Evolutionary conservation across 2,329 filamentous ascomycete species (phyloP), one percentile per base, ranked within the genome.

Genomic region (Chaetomiaceae sp.): DNA sequence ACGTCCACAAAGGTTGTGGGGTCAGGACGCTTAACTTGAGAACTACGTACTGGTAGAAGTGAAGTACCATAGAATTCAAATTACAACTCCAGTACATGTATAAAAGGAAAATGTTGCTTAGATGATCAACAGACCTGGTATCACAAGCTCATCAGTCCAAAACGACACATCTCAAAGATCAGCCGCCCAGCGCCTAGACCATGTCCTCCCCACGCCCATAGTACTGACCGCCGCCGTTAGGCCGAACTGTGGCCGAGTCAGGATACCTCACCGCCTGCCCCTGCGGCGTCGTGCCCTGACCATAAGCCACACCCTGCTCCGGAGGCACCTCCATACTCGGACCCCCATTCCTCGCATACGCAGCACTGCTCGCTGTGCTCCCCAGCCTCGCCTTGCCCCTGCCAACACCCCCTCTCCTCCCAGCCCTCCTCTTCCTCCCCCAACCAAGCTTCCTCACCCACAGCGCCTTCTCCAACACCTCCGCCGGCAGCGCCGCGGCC

Each of bases 371-470:
- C 34, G 51, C 45, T 7, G 25, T 34, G 31, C 52, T 57, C 5
- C 36, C 33, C 6, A 19, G 34, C 20, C 36, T 39, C 29, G 22
- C 50, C 49, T 55, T 57, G 23, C 34, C 47, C 38, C 23, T 54
- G 6, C 17, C 47, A 9, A 31, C 22, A 43, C n/a, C 19, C 20
- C 40, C 40, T n/a, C 36, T 38, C 8, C 44, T 22, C 23, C 36
- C 11, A 36, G 39, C 47, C 48, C 47, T 48, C 54, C 47, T 49
- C 34, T 49, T 57, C 50, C 53, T 47, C 12, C 60, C 60, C 59
- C 60, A 62, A 0, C 60, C 59, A 5, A 58, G 34, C 60, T 59
- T 61, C 52, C 45, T 33, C 3, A 58, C 49, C 33, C 50, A 62
- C 31, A 58, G 40, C 14, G 57, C 53, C 11, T 53, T 39, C 20